Base-by-base conservation (phyloP, 768 basidiomycete genomes). In the Sporobolomyces roseus region DNA sequence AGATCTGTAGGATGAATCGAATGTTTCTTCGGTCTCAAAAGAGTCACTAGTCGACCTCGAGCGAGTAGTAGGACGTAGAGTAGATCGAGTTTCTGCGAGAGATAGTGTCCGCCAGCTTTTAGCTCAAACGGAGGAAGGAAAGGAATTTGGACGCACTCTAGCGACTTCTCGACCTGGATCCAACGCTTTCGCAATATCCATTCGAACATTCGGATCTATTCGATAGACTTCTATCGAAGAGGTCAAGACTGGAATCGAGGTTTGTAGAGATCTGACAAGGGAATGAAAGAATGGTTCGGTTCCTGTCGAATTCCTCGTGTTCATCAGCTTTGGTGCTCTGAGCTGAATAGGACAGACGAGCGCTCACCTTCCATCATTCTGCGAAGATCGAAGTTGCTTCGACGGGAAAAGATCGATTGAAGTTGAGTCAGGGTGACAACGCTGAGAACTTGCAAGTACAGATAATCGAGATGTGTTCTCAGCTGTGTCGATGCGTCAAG, bases 401-500 rank as follows among this genome's bases (percentile, higher is more conserved):
- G 84, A 65, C 88, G 82, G 76, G 92, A 87, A 74, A 99, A 98
- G 74, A 94, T 88, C 36, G 86, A 83, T 35, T 85, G 84, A 4
- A 99, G 82, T 77, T 97, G 93, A 5, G 87, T 82, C 2, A 86
- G 88, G 3, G 93, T 90, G 52, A 96, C 87, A 41, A 96, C 86
- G 72, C 90, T 93, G 33, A 97, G 79, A 63, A 98, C 90, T 79
- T 96, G 93, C 3, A 97, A 82, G 77, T 99, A 89, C 12, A 98
- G 81, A 79, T 96, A 96, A 78, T 98, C 94, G 68, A 99, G 84
- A 81, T 98, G 96, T 27, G 86, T 84, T 63, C 94, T 85, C 72
- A 89, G 88, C 94, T 98, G 86, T n/a, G 33, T n/a, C n/a, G n/a
- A n/a, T 63, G 33, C 14, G 30, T 49, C 43, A 29, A 33, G 48